A percentile compares a stretch with the other conserved stretches of the same genome.
These are phyloP conservation scores for Rutstroemia sp. DNA, from an alignment of 2,329 filamentous ascomycete species.

Conservation along the genomic window DNA sequence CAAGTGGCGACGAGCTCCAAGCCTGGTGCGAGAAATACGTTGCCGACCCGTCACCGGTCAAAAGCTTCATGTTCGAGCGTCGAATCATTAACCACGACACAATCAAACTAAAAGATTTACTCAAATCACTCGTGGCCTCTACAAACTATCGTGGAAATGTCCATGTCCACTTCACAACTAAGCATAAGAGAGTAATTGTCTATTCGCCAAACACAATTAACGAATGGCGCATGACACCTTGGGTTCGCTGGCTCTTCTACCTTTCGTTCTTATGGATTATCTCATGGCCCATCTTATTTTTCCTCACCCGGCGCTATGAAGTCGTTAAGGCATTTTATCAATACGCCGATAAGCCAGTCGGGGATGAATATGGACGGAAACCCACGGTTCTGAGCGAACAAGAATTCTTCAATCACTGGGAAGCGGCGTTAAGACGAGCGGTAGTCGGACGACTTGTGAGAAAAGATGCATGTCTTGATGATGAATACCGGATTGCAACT, in stretches of 20 bases:
- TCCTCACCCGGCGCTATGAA: conserved; percentile 60
- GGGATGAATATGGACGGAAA: conserved; percentile 8
- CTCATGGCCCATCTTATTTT: conserved; percentile 62
- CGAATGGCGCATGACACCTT: conserved; percentile 54
- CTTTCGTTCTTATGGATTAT: conserved; percentile 62
- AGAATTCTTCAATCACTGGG: conserved; percentile 59
- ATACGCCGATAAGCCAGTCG: conserved; percentile 17
- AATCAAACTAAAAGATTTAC: conserved; percentile 36
- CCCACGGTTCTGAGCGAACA: conserved; percentile 34
- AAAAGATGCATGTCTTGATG: conserved; percentile 47
- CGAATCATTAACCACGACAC: conserved; percentile 55
- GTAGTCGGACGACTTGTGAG: conserved; percentile 42
- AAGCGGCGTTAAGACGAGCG: conserved; percentile 49
- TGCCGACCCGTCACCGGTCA: conserved; percentile 48
- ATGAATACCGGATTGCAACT: conserved; percentile 44
- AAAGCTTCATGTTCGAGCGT: conserved; percentile 46
- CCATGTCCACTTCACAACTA: conserved; percentile 50
- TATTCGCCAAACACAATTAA: conserved; percentile 59
- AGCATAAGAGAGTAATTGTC: conserved; percentile 50
- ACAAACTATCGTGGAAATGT: conserved; percentile 63
- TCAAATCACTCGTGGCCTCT: conserved; percentile 28
- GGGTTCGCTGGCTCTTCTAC: conserved; percentile 59
- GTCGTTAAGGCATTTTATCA: conserved; percentile 50
- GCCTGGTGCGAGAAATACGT: conserved; percentile 63
- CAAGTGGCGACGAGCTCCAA: conserved; percentile 9